These are phyloP conservation scores for Lactarius hatsudake DNA, from an alignment of 768 basidiomycete genomes.

Conservation along the genomic window DNA sequence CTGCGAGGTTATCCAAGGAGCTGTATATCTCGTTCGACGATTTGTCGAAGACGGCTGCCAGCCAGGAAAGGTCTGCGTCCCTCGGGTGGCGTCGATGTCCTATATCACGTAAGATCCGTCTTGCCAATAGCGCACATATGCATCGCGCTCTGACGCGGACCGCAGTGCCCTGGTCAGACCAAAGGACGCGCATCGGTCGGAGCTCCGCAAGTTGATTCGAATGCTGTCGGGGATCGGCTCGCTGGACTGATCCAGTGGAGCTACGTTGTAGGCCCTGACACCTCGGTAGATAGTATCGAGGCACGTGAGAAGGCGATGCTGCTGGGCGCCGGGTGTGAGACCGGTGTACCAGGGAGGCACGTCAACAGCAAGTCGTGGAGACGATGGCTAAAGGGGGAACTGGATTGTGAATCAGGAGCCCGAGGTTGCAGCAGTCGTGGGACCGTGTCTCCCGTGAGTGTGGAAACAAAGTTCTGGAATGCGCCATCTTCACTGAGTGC, in stretches of 20 bases:
- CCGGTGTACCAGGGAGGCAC: conserved; percentile 1
- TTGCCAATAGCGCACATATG: not conserved
- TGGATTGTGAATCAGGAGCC: not conserved
- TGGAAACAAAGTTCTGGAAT: conserved; percentile 3
- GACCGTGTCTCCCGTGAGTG: not conserved
- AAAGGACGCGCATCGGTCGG: not conserved
- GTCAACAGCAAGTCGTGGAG: not conserved
- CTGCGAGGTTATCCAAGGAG: not conserved
- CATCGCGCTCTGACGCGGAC: not conserved
- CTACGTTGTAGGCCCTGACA: not conserved
- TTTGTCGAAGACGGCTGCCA: not conserved
- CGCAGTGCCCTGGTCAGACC: not conserved
- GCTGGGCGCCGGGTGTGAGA: not conserved
- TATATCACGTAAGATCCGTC: not conserved
- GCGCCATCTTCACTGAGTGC: not conserved
- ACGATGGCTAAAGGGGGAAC: not conserved
- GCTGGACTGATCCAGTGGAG: not conserved
- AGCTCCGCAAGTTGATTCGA: not conserved
- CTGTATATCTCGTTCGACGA: not conserved
- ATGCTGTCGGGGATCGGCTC: not conserved
- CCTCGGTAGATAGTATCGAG: not conserved
- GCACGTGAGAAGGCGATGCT: not conserved
- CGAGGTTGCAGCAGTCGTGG: not conserved
- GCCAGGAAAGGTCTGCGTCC: not conserved
- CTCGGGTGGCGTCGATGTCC: not conserved